Percentiles rank a stretch among this genome's conserved stretches.
These are phyloP conservation scores for Backusella morwellensis DNA, from an alignment of 192 early-diverging fungal species.

Conservation along the genomic window DNA sequence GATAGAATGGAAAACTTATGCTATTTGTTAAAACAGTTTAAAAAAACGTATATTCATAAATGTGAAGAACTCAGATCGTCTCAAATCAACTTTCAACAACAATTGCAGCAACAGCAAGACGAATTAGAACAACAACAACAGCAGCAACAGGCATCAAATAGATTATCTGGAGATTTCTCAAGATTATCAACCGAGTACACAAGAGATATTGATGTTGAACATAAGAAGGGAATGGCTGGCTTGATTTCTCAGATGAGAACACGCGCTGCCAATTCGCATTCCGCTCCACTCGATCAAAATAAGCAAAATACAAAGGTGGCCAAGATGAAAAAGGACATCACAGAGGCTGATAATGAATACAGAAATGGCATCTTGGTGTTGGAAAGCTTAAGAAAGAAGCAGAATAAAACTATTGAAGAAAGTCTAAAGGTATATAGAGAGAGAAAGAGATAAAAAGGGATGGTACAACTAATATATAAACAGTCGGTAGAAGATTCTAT, in stretches of 20 bases:
- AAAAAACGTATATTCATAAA: slow-evolving; percentile 22
- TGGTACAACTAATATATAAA: neutral
- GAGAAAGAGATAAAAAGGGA: neutral
- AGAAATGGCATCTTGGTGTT: slow-evolving; percentile 25
- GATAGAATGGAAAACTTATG: neutral
- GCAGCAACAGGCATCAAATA: neutral
- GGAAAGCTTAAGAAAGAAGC: slow-evolving; percentile 27
- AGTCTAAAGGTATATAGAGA: slow-evolving; percentile 4
- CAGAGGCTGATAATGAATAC: slow-evolving; percentile 32
- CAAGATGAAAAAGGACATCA: slow-evolving; percentile 41
- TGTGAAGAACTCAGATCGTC: slow-evolving; percentile 23
- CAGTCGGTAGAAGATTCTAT: neutral
- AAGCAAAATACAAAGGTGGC: slow-evolving; percentile 35
- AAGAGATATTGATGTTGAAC: slow-evolving; percentile 17
- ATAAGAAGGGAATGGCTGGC: slow-evolving; percentile 24
- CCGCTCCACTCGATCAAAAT: slow-evolving; percentile 18
- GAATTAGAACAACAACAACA: neutral
- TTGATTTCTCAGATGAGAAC: slow-evolving; percentile 34
- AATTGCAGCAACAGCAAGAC: neutral
- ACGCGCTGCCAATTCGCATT: slow-evolving; percentile 12
- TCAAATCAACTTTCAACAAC: neutral
- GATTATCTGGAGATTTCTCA: neutral
- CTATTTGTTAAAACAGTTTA: slow-evolving; percentile 14
- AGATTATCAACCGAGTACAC: neutral
- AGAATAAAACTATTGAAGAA: neutral